Evolutionary conservation across 2,329 filamentous ascomycete species (phyloP).

Genomic region (Teratosphaeria gauchensis): DNA sequence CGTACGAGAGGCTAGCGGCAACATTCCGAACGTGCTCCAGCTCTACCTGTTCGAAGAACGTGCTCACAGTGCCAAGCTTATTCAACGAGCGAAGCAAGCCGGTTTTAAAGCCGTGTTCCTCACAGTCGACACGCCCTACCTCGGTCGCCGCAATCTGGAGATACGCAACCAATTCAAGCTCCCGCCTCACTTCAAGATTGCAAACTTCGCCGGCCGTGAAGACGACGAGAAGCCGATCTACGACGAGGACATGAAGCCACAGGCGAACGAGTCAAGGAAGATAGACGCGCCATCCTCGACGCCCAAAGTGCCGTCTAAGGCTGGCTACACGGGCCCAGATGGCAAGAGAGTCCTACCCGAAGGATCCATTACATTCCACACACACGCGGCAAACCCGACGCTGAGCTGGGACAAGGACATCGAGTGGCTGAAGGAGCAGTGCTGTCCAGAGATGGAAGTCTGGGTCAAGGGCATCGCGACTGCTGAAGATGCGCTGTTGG

Average conservation of each 20-base stretch:
- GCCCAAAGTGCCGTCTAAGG: conserved; percentile 5
- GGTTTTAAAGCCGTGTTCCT: conserved; percentile 49
- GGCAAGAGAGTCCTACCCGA: conserved; percentile 22
- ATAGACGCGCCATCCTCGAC: background rate
- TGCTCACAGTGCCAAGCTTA: conserved; percentile 36
- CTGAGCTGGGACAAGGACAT: conserved; percentile 41
- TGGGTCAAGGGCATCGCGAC: conserved; percentile 38
- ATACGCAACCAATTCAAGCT: conserved; percentile 44
- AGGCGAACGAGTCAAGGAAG: conserved; percentile 4
- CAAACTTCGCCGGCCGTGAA: conserved; percentile 22
- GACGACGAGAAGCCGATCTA: conserved; percentile 11
- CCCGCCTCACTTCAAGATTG: conserved; percentile 26
- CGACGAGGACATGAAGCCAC: conserved; percentile 1
- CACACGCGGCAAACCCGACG: conserved; percentile 32
- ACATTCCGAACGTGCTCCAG: conserved; percentile 44
- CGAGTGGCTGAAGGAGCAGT: conserved; percentile 37
- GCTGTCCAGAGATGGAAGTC: conserved; percentile 39
- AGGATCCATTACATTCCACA: conserved; percentile 31
- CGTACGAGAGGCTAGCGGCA: conserved; percentile 34
- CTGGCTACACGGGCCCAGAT: conserved; percentile 16
- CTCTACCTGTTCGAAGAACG: conserved; percentile 46
- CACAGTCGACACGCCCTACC: conserved; percentile 46
- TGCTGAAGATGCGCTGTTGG: conserved; percentile 34
- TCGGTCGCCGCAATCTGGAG: conserved; percentile 46
- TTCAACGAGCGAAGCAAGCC: conserved; percentile 26